Base-by-base conservation (phyloP, 108 stramenopile species). In the Nitzschia palea region DNA sequence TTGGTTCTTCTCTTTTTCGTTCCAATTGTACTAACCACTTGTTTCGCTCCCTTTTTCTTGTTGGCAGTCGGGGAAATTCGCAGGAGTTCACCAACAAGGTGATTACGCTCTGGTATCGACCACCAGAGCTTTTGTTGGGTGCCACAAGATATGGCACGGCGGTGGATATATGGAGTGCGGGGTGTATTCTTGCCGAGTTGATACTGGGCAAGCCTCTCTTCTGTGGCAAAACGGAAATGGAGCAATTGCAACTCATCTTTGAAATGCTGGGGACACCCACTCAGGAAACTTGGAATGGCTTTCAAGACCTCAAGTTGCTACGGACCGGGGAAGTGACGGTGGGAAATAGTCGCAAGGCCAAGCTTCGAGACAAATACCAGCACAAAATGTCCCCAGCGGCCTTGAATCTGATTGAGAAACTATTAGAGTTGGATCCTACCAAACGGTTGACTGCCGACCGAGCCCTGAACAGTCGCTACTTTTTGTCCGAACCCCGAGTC, bases 121-220 rank as follows among this genome's bases (percentile, higher is more conserved):
- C 94, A 12, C 95, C 94, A 20, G 95, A 98, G 68, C 75, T 98
- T 15, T 66, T 96, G 25, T 59, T 96, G 26, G 97, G 97, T 8
- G 89, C 87, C 29, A 83, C 83, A 31, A 45, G 68, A 20, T 95
- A 95, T 44, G 89, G 86, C 34, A 67, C 78, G 14, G 74, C 90
- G 4, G 96, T 99, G 1, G 99, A 99, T 64, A 88, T 99, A 60
- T 99, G 97, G 97, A 90, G 92, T 17, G 95, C 94, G 10, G 99
- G 99, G 1, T 97, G 97, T 54, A 96, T 99, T 65, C 67, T 97
- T 27, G 97, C 92, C 2, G 99, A 99, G 68, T 78, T 99, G 29
- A 61, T 96, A 4, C 62, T 88, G 64, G 96, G 97, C 12, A 83
- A 88, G 29, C 95, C 99, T 2, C 73, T 98, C 6, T 97, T 99